Evolutionary conservation across 805 yeast genomes (phyloP).

Genomic region (Sungouiella thailandica): DNA sequence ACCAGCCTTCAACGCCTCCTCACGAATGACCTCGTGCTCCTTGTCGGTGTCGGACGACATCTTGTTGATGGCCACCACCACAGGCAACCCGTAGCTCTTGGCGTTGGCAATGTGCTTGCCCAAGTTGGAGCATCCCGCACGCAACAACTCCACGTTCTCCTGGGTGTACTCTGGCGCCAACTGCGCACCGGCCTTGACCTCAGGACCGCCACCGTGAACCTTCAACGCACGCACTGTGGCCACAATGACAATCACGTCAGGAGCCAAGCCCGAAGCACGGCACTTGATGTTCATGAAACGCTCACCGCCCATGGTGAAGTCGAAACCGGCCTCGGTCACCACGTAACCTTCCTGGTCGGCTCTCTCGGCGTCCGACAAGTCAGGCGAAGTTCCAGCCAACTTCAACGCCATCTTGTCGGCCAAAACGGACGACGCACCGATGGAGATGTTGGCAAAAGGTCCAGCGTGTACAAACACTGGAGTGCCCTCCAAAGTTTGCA

Average conservation of each 20-base stretch:
- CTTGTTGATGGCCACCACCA: slow-evolving; percentile 77
- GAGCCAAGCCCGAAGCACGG: slow-evolving; percentile 72
- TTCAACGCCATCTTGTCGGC: slow-evolving; percentile 82
- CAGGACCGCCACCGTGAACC: slow-evolving; percentile 87
- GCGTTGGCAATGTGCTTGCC: slow-evolving; percentile 76
- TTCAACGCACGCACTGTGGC: slow-evolving; percentile 83
- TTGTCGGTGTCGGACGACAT: slow-evolving; percentile 67
- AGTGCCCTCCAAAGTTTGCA: slow-evolving; percentile 87
- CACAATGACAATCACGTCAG: slow-evolving; percentile 74
- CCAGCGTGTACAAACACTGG: slow-evolving; percentile 88
- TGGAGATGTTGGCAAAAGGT: slow-evolving; percentile 83
- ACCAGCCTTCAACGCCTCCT: slow-evolving; percentile 70
- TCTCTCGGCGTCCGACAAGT: slow-evolving; percentile 37
- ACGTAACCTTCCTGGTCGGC: slow-evolving; percentile 63
- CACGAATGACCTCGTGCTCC: slow-evolving; percentile 64
- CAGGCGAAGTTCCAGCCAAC: slow-evolving; percentile 62
- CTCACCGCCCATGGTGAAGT: slow-evolving; percentile 91
- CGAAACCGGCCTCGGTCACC: slow-evolving; percentile 86
- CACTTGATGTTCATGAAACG: slow-evolving; percentile 79
- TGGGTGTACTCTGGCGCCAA: slow-evolving; percentile 67
- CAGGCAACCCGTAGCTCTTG: slow-evolving; percentile 67
- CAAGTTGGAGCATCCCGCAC: slow-evolving; percentile 68
- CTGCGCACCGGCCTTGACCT: slow-evolving; percentile 79
- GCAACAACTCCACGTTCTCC: slow-evolving; percentile 66
- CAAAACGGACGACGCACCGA: slow-evolving; percentile 79